These are phyloP conservation scores for Apiotrichum gracile DNA, from an alignment of 1,284 basidiomycete species.

Conservation along the genomic window DNA sequence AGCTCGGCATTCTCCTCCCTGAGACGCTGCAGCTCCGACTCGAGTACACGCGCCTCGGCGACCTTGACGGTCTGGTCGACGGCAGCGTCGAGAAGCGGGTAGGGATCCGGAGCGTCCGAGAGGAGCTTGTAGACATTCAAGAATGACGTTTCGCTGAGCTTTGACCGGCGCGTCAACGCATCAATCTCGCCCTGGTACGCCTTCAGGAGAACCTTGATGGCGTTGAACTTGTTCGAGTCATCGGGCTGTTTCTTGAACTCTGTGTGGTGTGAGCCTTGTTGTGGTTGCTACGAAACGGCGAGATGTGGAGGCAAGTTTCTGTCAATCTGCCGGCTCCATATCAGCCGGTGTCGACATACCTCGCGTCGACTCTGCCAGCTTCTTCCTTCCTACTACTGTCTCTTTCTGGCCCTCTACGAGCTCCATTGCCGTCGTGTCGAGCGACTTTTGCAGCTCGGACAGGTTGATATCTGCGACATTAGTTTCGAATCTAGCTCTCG, in stretches of 20 bases:
- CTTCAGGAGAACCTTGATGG: slow-evolving; percentile 83
- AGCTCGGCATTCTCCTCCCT: slow-evolving; percentile 74
- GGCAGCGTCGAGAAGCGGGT: slow-evolving; percentile 86
- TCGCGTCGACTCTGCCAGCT: slow-evolving; percentile 85
- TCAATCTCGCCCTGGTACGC: slow-evolving; percentile 97
- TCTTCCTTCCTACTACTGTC: slow-evolving; percentile 85
- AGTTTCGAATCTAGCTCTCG: not conserved
- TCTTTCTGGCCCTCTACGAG: slow-evolving; percentile 98
- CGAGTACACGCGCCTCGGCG: slow-evolving; percentile 68
- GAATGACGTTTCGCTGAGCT: slow-evolving; percentile 87
- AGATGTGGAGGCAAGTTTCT: no score
- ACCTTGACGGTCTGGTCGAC: slow-evolving; percentile 87
- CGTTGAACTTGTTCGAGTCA: slow-evolving; percentile 73
- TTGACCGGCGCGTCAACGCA: slow-evolving; percentile 82
- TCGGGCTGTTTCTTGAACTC: slow-evolving; percentile 87
- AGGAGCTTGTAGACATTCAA: slow-evolving; percentile 88
- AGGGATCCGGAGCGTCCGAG: slow-evolving; percentile 91
- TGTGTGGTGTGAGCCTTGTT: slow-evolving; percentile 38
- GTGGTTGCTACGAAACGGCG: no score
- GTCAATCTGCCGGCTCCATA: not conserved
- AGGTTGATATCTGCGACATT: slow-evolving; percentile 67
- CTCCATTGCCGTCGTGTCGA: slow-evolving; percentile 84
- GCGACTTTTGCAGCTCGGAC: slow-evolving; percentile 80
- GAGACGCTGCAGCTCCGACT: slow-evolving; percentile 63
- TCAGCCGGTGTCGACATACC: slow-evolving; percentile 52